These are phyloP conservation scores for Platanthera zijinensis DNA, from an alignment of 106 monocot species.

Conservation along the genomic window DNA sequence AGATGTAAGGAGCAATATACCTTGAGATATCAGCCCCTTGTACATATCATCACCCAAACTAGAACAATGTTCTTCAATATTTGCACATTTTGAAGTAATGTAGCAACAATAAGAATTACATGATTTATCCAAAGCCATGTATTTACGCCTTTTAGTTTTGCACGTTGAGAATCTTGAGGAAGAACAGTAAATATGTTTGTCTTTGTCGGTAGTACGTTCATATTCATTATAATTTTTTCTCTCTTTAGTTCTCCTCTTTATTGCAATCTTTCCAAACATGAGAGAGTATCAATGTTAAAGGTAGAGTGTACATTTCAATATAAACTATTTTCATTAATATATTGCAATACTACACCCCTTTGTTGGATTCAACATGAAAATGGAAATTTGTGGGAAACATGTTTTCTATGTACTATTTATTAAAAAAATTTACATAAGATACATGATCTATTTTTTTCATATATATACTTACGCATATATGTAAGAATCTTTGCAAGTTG, in stretches of 20 bases:
- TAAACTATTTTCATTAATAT: too few species aligned
- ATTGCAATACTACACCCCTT: too few species aligned
- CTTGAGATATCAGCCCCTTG: conserved; percentile 38
- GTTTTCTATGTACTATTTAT: too few species aligned
- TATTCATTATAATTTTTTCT: conserved; percentile 11
- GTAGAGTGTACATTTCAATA: conserved; percentile 17
- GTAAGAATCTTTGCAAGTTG: too few species aligned
- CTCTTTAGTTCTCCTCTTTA: conserved; percentile 14
- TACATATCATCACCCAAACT: conserved; percentile 26
- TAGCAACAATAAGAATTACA: conserved; percentile 65
- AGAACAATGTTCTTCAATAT: conserved; percentile 34
- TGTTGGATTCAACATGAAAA: too few species aligned
- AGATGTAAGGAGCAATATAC: conserved; percentile 52
- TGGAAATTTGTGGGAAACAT: too few species aligned
- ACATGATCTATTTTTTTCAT: too few species aligned
- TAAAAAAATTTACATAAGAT: too few species aligned
- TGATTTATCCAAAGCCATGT: conserved; percentile 27
- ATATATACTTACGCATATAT: too few species aligned
- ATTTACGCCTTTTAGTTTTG: conserved; percentile 89
- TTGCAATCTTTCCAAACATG: conserved; percentile 33
- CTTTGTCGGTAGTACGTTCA: not conserved
- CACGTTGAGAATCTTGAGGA: conserved; percentile 65
- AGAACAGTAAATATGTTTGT: conserved; percentile 33
- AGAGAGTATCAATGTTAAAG: conserved; percentile 54
- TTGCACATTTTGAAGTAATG: conserved; percentile 48